Evolutionary conservation across 2,329 filamentous ascomycete species (phyloP), one percentile per base, ranked within the genome.

Genomic region (Ramularia collo-cygni): DNA sequence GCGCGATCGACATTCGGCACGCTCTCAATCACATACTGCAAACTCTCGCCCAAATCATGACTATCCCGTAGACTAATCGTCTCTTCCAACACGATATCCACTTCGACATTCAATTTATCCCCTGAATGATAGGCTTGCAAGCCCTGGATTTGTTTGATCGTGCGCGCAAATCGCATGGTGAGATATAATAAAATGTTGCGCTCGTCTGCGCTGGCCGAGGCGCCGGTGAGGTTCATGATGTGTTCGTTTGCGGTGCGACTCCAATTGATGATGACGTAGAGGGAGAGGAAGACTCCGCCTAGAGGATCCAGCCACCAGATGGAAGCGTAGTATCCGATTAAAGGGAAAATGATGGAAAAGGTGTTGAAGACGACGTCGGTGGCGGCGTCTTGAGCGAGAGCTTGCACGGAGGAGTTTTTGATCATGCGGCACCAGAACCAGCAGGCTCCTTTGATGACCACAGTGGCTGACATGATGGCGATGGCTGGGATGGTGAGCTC

Each of bases 81-180:
- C 52, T 85, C 81, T 47, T 88, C 85, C 29, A 93, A 73, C 24
- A 93, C 84, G 49, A 92, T 83, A 60, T 93, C 86, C 8, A 90
- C 85, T 55, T 83, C 78, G 17, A 90, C 84, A 48, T 86, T 88
- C 42, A 92, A 72, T 68, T 88, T 89, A 61, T 92, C 86, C 17
- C 86, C 86, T 0, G 81, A 80, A 56, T 93, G 86, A 59, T 92
- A 93, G 2, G 86, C 86, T 51, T 88, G 81, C 40, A 92, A 67
- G 21, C 86, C 86, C 59, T 92, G 86, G 45, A 93, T 92, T 59
- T 86, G 81, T 56, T 78, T 79, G 57, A 95, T 93, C 9, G 84
- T 83, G 51, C 84, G 86, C 32, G 88, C 88, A 59, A 95, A 95
- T 14, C 89, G 83, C 84, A 95, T 94, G 1, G 88, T 92, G 52